Evolutionary conservation across 768 basidiomycete species (phyloP).

Genomic region (Leucocoprinus leucothites): DNA sequence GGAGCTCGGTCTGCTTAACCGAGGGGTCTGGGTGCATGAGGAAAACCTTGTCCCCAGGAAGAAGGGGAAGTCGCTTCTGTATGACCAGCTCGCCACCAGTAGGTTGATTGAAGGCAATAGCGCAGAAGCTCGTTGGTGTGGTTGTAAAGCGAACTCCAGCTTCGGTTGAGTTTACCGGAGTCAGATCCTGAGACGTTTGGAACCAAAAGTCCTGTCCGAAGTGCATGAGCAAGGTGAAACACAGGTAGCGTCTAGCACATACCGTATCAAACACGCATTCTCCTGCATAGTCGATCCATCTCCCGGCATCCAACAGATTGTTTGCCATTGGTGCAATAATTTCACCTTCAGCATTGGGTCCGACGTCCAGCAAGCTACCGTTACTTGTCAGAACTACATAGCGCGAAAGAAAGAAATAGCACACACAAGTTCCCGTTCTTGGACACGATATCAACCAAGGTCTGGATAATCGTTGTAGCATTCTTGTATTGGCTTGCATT

Average conservation of each 20-base stretch:
- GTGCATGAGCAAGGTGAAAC: background rate
- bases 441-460: slow-evolving; percentile 53
- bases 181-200: slow-evolving; percentile 35
- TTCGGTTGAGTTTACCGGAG: background rate
- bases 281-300: slow-evolving; percentile 48
- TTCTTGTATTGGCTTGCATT: slow-evolving; percentile 43
- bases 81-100: slow-evolving; percentile 29
- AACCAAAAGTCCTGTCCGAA: slow-evolving; percentile 44
- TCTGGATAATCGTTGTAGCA: slow-evolving; percentile 45
- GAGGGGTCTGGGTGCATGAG: slow-evolving; percentile 33
- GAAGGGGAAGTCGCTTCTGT: slow-evolving; percentile 38
- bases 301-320: slow-evolving; percentile 46
- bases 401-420: background rate
- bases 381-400: background rate
- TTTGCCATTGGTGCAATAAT: slow-evolving; percentile 47
- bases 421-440: slow-evolving; percentile 63
- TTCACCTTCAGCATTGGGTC: slow-evolving; percentile 52
- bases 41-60: slow-evolving; percentile 37
- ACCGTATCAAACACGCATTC: slow-evolving; percentile 54
- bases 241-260: slow-evolving; percentile 14
- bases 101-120: slow-evolving; percentile 41
- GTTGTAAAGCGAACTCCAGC: slow-evolving; percentile 43
- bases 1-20: background rate
- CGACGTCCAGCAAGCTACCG: slow-evolving; percentile 46
- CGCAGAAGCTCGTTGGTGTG: slow-evolving; percentile 48